These are phyloP conservation scores for Wickerhamiella brachini DNA, from an alignment of 805 yeast species.

Conservation along the genomic window DNA sequence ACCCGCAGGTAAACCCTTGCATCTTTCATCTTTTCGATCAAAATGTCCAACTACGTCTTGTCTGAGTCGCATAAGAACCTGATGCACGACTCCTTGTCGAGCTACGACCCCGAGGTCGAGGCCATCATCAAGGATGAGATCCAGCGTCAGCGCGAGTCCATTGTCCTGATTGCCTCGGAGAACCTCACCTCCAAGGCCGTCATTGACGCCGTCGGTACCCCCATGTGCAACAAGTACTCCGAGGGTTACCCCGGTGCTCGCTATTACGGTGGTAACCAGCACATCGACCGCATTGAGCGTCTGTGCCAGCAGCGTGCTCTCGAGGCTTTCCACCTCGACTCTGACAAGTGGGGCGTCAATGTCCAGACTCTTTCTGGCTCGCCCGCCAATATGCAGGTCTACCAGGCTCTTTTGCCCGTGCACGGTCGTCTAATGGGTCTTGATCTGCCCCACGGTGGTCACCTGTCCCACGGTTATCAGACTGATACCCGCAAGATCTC, in stretches of 20 bases:
- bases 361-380: constrained; percentile 94
- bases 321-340: constrained; percentile 60
- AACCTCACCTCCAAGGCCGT: constrained; percentile 93
- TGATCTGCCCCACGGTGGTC: constrained; percentile 98
- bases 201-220: constrained; percentile 87
- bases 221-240: constrained; percentile 94
- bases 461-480: constrained; percentile 93
- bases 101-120: constrained; percentile 70
- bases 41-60: constrained; percentile 22
- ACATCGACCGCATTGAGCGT: constrained; percentile 79
- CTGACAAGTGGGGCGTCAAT: constrained; percentile 91
- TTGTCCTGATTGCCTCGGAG: constrained; percentile 88
- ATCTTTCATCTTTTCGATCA: background rate
- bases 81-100: constrained; percentile 19
- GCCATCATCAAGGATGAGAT: constrained; percentile 64
- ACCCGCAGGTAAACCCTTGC: background rate
- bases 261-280: constrained; percentile 95
- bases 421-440: constrained; percentile 95
- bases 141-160: constrained; percentile 78
- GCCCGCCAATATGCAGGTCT: constrained; percentile 89
- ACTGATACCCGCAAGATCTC: constrained; percentile 81
- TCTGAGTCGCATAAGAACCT: constrained; percentile 23
- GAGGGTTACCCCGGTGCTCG: constrained; percentile 98
- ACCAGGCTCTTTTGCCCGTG: constrained; percentile 75
- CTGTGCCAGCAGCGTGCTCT: constrained; percentile 87